A percentile compares a stretch with the other conserved stretches of the same genome.
Evolutionary conservation across 768 basidiomycete species (phyloP).

Genomic region (Candolleomyces aberdarensis): DNA sequence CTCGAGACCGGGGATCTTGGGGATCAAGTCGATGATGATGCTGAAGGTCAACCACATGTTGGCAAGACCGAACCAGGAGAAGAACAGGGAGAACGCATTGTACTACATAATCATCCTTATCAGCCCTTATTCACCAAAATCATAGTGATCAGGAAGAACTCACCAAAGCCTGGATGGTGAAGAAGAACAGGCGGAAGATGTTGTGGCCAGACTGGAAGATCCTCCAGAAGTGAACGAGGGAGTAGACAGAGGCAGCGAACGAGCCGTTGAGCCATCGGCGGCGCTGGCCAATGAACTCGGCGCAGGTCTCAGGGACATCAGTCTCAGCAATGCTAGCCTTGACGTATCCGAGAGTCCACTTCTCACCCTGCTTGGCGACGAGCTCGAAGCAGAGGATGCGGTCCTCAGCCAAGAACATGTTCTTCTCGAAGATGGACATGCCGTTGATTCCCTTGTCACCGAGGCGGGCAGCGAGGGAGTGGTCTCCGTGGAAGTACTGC

Average conservation of each 20-base stretch:
- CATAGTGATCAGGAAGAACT: slow-evolving; percentile 23
- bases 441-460: slow-evolving; percentile 93
- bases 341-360: slow-evolving; percentile 87
- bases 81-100: slow-evolving; percentile 79
- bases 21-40: slow-evolving; percentile 89
- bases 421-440: slow-evolving; percentile 97
- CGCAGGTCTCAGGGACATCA: slow-evolving; percentile 91
- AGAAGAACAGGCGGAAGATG: slow-evolving; percentile 91
- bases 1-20: slow-evolving; percentile 24
- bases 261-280: slow-evolving; percentile 97
- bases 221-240: slow-evolving; percentile 89
- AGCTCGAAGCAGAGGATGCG: slow-evolving; percentile 97
- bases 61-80: slow-evolving; percentile 92
- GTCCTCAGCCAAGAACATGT: slow-evolving; percentile 82
- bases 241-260: slow-evolving; percentile 83
- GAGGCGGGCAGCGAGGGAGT: slow-evolving; percentile 86
- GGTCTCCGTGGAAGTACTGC: slow-evolving; percentile 86
- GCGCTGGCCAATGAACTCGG: slow-evolving; percentile 92
- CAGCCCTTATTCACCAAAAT: not conserved
- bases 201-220: slow-evolving; percentile 87
- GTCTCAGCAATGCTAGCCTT: slow-evolving; percentile 96
- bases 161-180: slow-evolving; percentile 90
- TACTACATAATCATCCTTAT: slow-evolving; percentile 44
- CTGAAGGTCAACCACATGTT: slow-evolving; percentile 94
- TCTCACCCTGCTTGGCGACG: slow-evolving; percentile 83